A percentile compares a stretch with the other conserved stretches of the same genome.
phyloP scores from a whole-genome alignment of 768 basidiomycete genomes.

The Rhodotorula graminis region DNA sequence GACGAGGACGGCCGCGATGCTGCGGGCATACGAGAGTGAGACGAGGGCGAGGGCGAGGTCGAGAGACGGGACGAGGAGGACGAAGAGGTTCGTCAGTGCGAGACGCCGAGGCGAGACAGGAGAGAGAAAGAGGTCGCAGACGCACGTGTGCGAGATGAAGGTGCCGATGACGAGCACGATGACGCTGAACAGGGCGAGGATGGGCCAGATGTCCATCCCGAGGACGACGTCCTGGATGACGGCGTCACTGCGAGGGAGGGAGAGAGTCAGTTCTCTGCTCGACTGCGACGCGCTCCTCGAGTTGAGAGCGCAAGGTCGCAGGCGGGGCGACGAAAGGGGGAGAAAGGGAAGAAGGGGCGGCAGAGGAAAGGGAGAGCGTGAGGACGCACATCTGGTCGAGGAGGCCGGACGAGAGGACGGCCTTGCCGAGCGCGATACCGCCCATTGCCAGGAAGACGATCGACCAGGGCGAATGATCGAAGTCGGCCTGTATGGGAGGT shows the following conservation, averaged over 20 bases:
- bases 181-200: slow-evolving; percentile 42
- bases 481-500: slow-evolving; percentile 64
- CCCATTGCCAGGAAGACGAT: slow-evolving; percentile 98
- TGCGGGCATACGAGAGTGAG: not conserved
- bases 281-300: no score
- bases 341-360: no score
- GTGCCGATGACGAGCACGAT: slow-evolving; percentile 66
- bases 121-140: not conserved
- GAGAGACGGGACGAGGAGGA: no score
- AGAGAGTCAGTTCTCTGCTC: not conserved
- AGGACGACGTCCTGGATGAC: slow-evolving; percentile 39
- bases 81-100: no score
- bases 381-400: slow-evolving; percentile 63
- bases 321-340: no score
- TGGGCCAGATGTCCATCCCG: slow-evolving; percentile 45
- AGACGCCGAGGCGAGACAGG: no score
- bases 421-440: slow-evolving; percentile 91
- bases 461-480: slow-evolving; percentile 81
- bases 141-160: slow-evolving; percentile 68
- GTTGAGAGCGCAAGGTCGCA: no score
- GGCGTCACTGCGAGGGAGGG: slow-evolving; percentile 18
- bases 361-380: not conserved
- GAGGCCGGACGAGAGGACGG: slow-evolving; percentile 82
- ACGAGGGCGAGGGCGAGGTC: no score
- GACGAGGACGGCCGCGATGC: slow-evolving; percentile 87